Conservation (phyloP, 768 basidiomycete genomes). For the Leccinum truebloodii region DNA sequence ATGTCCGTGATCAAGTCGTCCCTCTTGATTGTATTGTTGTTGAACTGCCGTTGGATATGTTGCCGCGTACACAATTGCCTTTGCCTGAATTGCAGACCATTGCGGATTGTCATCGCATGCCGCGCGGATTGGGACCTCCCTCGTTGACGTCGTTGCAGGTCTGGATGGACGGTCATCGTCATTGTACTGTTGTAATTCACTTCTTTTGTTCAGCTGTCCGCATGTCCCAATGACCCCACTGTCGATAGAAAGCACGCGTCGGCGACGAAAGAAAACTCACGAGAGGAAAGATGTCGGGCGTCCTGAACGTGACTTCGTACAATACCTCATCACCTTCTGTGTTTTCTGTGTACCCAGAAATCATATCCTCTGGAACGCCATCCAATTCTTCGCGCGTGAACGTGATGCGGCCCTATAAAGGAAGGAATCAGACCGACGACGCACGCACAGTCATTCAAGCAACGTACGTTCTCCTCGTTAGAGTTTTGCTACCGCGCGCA, state of each 20-base stretch:
- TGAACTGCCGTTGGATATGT: too few species aligned
- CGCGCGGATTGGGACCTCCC: too few species aligned
- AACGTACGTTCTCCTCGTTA: slow-evolving; percentile 77
- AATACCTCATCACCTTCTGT: slow-evolving; percentile 55
- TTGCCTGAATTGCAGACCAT: too few species aligned
- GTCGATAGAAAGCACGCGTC: background rate
- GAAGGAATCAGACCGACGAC: background rate
- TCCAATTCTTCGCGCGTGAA: slow-evolving; percentile 75
- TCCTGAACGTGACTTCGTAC: slow-evolving; percentile 77
- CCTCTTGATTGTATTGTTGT: too few species aligned
- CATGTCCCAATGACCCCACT: too few species aligned
- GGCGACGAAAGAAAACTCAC: slow-evolving; percentile 40
- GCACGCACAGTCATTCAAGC: background rate
- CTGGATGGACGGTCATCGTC: too few species aligned
- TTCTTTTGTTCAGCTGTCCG: too few species aligned
- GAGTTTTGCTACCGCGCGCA: slow-evolving; percentile 54
- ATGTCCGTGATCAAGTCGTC: too few species aligned
- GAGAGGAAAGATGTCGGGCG: slow-evolving; percentile 76
- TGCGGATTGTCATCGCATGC: too few species aligned
- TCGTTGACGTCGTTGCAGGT: too few species aligned
- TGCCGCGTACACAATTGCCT: too few species aligned
- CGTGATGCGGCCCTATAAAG: slow-evolving; percentile 52
- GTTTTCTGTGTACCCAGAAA: slow-evolving; percentile 71
- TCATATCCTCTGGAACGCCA: slow-evolving; percentile 76
- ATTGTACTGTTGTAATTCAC: too few species aligned